Base-by-base conservation (phyloP, 345 rosid species). In the Sisymbrium altissimum region DNA sequence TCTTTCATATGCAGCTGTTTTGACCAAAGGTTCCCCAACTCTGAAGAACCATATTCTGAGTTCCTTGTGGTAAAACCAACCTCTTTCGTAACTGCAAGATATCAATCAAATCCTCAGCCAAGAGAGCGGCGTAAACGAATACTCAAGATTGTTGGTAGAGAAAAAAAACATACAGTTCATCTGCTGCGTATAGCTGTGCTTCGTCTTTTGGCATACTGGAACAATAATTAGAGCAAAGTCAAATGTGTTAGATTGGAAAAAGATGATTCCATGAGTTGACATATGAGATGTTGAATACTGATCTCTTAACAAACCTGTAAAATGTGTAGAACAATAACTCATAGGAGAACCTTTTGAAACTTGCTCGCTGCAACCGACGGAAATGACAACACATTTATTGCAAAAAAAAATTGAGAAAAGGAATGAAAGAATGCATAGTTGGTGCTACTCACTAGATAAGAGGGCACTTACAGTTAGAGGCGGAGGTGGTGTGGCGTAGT, bases 131-230 rank as follows among this genome's bases (percentile, higher is more conserved):
- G 57, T 40, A 13, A 23, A 52, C 9, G 4, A 65, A 40, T 72
- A 66, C 58, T 59, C 64, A 72, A 69, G 54, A 29, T 57, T 53
- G 17, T 11, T 3, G 33, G 73, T 11, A 35, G 46, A 54, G 78
- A 62, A 71, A 78, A 1, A 56, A 68, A 76, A 65, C 97, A 66
- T 87, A 90, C 98, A 96, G 98, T 89, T 92, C 98, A 66, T 89
- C 86, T 41, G 99, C 96, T 35, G 99, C 99, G 62, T 80, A 76
- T 59, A 96, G 75, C 65, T 96, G 99, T 48, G 94, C 97, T 80
- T 92, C 99, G 19, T 96, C 99, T 84, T 85, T 92, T 11, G 99
- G 98, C 98, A 96, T 89, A 90, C 97, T 96, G 90, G 66, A 80
- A 56, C 48, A 61, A 27, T 17, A 54, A 68, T 67, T 53, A 61